Evolutionary conservation across 768 basidiomycete species (phyloP).

Genomic region (Auriscalpium vulgare): DNA sequence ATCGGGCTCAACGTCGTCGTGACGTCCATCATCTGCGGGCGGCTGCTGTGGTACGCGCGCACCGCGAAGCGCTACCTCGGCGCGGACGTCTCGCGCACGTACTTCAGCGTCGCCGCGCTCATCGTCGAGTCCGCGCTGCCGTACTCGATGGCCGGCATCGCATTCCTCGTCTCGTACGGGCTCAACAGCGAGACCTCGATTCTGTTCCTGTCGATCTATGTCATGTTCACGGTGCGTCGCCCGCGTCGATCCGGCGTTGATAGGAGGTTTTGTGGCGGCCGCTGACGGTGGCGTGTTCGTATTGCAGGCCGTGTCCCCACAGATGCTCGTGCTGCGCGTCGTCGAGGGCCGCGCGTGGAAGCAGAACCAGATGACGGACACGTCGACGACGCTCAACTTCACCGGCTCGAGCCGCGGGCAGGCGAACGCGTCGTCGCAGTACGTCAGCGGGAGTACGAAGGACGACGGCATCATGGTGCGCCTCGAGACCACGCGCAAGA

Average conservation of each 20-base stretch:
- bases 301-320: background rate
- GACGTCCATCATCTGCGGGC: slow-evolving; percentile 11
- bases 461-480: background rate
- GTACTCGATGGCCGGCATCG: slow-evolving; percentile 11
- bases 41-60: slow-evolving; percentile 2
- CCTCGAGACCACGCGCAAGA: background rate
- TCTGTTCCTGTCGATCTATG: slow-evolving; percentile 13
- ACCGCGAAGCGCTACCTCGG: background rate
- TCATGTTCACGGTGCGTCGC: slow-evolving; percentile 11
- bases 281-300: background rate
- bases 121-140: slow-evolving; percentile 11
- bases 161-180: slow-evolving; percentile 12
- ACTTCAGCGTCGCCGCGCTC: slow-evolving; percentile 3
- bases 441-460: background rate
- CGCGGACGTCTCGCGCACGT: background rate
- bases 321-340: background rate
- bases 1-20: slow-evolving; percentile 10
- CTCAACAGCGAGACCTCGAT: slow-evolving; percentile 2
- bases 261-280: background rate
- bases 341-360: background rate
- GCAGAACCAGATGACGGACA: background rate
- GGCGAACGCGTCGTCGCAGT: background rate
- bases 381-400: background rate
- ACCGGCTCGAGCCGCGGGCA: background rate
- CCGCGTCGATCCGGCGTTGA: background rate